Percentiles rank a stretch among this genome's conserved stretches.
Conservation (phyloP, 495 filamentous ascomycete genomes). For the Chaetomium fimeti region DNA sequence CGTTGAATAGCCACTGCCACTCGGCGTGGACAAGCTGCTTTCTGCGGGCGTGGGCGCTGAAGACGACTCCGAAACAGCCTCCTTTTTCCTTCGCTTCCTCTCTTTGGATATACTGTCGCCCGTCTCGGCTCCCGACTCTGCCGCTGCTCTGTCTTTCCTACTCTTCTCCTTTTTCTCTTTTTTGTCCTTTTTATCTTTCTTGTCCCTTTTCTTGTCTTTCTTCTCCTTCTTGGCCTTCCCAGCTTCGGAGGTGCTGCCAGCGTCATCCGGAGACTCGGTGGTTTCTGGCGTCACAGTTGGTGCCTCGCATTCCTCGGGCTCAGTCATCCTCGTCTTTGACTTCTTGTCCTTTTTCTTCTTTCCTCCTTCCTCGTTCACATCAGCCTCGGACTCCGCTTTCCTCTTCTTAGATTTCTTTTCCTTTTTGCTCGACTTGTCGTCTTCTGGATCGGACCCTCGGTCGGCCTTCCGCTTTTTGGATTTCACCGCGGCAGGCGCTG, state of each 20-base stretch:
- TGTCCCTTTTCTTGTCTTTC: constrained; percentile 34
- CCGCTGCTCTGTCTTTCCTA: constrained; percentile 46
- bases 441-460: constrained; percentile 28
- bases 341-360: constrained; percentile 41
- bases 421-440: constrained; percentile 35
- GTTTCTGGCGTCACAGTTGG: constrained; percentile 16
- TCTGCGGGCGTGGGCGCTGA: constrained; percentile 27
- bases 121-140: constrained; percentile 28
- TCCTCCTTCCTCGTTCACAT: constrained; percentile 28
- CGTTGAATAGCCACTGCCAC: constrained; percentile 36
- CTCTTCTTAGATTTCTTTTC: constrained; percentile 48
- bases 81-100: constrained; percentile 33
- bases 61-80: constrained; percentile 25
- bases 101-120: constrained; percentile 39
- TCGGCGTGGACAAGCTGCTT: constrained; percentile 32
- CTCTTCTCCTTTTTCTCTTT: constrained; percentile 48
- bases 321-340: constrained; percentile 37
- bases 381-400: constrained; percentile 37
- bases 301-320: constrained; percentile 28
- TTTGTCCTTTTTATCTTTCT: constrained; percentile 41
- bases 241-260: constrained; percentile 18
- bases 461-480: constrained; percentile 32
- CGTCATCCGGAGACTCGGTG: not conserved
- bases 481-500: constrained; percentile 2
- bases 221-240: constrained; percentile 40